These are phyloP conservation scores for Cyclocybe cylindracea DNA, from an alignment of 768 basidiomycete genomes.

Conservation along the genomic window DNA sequence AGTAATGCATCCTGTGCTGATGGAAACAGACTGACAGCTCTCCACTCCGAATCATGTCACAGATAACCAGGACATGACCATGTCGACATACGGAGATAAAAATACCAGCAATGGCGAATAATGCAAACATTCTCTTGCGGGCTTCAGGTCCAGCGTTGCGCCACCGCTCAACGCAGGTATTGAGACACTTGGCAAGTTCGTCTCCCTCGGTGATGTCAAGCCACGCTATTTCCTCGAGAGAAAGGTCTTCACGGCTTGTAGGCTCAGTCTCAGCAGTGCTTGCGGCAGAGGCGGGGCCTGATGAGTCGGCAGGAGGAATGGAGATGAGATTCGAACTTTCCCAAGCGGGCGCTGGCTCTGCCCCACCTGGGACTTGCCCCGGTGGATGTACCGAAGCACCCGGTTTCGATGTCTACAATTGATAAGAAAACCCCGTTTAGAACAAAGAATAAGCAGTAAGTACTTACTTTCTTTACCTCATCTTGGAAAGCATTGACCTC, in stretches of 20 bases:
- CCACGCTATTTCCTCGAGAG: constrained; percentile 13
- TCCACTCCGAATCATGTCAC: constrained; percentile 27
- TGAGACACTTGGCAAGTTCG: too few species aligned
- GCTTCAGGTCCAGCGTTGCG: constrained; percentile 18
- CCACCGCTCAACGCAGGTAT: constrained; percentile 22
- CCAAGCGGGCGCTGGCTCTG: too few species aligned
- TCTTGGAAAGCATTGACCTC: constrained; percentile 12
- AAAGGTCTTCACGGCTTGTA: not conserved
- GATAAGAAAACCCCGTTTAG: too few species aligned
- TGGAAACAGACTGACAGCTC: constrained; percentile 27
- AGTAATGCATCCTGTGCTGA: too few species aligned
- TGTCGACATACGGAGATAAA: constrained; percentile 27
- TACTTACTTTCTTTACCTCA: constrained; percentile 6
- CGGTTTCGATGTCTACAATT: too few species aligned
- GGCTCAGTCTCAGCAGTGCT: not conserved
- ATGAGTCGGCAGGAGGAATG: too few species aligned
- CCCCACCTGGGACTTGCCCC: too few species aligned
- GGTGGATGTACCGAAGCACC: too few species aligned
- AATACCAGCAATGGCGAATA: constrained; percentile 24
- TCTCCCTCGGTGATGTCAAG: constrained; percentile 16
- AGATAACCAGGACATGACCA: too few species aligned
- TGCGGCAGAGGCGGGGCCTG: too few species aligned
- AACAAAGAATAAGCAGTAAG: too few species aligned
- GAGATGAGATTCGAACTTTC: too few species aligned
- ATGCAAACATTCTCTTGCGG: constrained; percentile 18